Percentiles rank a stretch among this genome's conserved stretches.
Evolutionary conservation across 75 land plant species (phyloP).

Genomic region (Pinus taeda): DNA sequence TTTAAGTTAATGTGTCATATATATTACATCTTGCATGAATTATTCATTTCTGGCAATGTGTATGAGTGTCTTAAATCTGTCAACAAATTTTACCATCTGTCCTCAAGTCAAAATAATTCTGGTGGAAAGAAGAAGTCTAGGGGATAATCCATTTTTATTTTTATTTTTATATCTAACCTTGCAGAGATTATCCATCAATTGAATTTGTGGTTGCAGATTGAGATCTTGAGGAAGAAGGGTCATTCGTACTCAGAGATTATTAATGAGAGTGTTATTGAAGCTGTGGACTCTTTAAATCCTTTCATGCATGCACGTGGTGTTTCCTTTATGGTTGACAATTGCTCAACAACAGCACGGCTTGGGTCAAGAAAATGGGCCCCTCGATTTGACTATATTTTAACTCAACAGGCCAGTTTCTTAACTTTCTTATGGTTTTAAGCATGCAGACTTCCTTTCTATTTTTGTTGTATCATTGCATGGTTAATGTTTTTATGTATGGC

Average conservation of each 20-base stretch:
- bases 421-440: neutral
- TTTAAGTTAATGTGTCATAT: no score
- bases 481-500: no score
- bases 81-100: no score
- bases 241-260: conserved; percentile 96
- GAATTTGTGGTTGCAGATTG: conserved; percentile 52
- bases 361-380: conserved; percentile 99
- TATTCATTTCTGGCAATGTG: no score
- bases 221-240: conserved; percentile 89
- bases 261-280: conserved; percentile 90
- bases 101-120: no score
- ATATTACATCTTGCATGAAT: no score
- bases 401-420: conserved; percentile 42
- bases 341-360: conserved; percentile 87
- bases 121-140: no score
- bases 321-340: conserved; percentile 95
- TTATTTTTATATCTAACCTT: neutral
- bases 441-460: no score
- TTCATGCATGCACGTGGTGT: conserved; percentile 99
- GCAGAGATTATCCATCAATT: neutral
- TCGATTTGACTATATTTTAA: conserved; percentile 86
- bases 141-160: no score
- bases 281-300: conserved; percentile 91
- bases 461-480: no score
- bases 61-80: no score